phyloP scores from a whole-genome alignment of 352 stramenopile genomes.

The Pythium graminicola region DNA sequence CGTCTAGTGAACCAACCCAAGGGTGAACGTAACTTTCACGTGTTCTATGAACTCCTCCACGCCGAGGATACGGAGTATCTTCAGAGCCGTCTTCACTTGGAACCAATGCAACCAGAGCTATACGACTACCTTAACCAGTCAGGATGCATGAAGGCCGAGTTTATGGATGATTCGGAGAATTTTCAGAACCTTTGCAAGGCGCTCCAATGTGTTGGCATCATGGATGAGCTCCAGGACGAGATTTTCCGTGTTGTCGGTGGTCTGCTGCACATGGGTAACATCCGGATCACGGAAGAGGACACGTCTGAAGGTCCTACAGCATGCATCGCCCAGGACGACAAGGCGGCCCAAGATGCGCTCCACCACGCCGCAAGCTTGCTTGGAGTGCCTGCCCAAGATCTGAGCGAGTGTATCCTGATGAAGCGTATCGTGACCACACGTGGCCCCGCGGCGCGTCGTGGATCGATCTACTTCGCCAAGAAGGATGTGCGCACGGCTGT shows the following conservation, averaged over 20 bases:
- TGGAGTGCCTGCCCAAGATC: constrained; percentile 49
- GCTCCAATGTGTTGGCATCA: constrained; percentile 70
- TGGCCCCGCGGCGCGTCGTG: constrained; percentile 41
- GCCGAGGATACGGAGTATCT: constrained; percentile 50
- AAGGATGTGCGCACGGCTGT: constrained; percentile 59
- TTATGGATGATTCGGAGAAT: constrained; percentile 65
- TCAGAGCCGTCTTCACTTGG: constrained; percentile 41
- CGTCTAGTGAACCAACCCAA: constrained; percentile 69
- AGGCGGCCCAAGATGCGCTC: constrained; percentile 40
- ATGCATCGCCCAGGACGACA: constrained; percentile 43
- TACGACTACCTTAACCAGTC: constrained; percentile 76
- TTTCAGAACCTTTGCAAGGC: constrained; percentile 58
- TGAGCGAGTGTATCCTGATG: constrained; percentile 68
- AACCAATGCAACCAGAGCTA: constrained; percentile 45
- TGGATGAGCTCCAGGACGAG: constrained; percentile 49
- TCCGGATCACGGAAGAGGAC: constrained; percentile 61
- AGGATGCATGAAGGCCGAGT: constrained; percentile 60
- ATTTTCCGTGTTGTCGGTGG: constrained; percentile 72
- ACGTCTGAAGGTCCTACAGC: constrained; percentile 69
- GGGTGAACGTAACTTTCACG: constrained; percentile 81
- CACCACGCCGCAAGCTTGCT: constrained; percentile 53
- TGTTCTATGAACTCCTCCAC: constrained; percentile 80
- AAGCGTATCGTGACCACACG: constrained; percentile 74
- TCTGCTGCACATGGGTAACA: constrained; percentile 75
- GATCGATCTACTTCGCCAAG: constrained; percentile 78